These are phyloP conservation scores for Eragrostis tef DNA, from an alignment of 202 grass and related monocot species.

Conservation along the genomic window DNA sequence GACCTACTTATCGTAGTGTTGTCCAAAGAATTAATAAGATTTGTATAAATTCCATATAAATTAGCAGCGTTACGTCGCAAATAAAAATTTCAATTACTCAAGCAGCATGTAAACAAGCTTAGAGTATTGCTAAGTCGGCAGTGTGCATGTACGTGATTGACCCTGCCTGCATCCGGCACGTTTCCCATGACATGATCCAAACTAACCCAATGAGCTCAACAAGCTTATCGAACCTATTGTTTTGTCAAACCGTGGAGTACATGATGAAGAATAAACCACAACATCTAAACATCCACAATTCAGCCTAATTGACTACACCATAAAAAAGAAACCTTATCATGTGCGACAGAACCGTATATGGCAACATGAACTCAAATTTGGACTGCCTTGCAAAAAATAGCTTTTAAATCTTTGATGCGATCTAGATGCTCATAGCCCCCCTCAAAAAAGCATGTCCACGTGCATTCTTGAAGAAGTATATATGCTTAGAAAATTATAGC, in stretches of 20 bases:
- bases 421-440: not conserved
- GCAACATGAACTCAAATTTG: constrained; percentile 1
- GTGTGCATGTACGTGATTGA: not conserved
- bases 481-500: not conserved
- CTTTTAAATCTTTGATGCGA: not conserved
- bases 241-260: not conserved
- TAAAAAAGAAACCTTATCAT: not conserved
- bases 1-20: not conserved
- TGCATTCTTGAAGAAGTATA: not conserved
- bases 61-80: not conserved
- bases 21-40: not conserved
- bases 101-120: not conserved
- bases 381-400: constrained; percentile 11
- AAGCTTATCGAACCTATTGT: not conserved
- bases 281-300: not conserved
- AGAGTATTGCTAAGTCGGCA: not conserved
- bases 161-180: too few relatives aligned
- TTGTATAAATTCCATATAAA: not conserved
- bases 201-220: not conserved
- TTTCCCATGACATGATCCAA: too few relatives aligned
- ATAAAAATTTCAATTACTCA: not conserved
- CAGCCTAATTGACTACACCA: not conserved
- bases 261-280: not conserved
- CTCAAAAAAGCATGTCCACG: not conserved
- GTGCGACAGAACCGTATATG: not conserved